Base-by-base conservation (phyloP, 2,329 filamentous ascomycete genomes). In the Fusarium chuoi region DNA sequence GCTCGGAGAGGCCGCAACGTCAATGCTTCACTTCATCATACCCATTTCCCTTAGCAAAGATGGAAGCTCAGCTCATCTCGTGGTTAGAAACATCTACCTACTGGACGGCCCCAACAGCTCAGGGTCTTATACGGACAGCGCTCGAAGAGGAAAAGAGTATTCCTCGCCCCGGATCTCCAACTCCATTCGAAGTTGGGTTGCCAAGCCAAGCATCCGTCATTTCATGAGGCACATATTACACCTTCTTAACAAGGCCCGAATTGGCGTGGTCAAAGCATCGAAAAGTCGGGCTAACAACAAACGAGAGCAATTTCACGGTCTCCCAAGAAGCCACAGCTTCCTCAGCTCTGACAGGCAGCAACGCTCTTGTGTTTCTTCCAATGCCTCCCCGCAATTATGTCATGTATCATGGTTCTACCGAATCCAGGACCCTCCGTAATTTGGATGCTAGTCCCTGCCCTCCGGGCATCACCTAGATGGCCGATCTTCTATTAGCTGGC, bases 341-440 rank as follows among this genome's bases (percentile, higher is more conserved):
- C 55, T 70, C 67, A 73, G 75, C 70, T 75, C 65, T 67, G 52
- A 65, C 69, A 65, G 49, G 28, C 45, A 61, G 44, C 61, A 68
- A 64, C 45, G 52, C 66, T 33, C 39, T 60, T 65, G 52, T 66
- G 67, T 74, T 67, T 68, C 65, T 71, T 68, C 62, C 55, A 56
- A 62, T 70, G 62, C 58, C 76, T 79, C 81, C 79, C 79, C 81
- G 81, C 80, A 84, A 84, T 85, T 85, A 85, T 85, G 83, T 84
- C 84, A 85, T 85, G 84, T 83, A 81, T 81, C 81, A 79, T 79
- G 75, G 76, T 78, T 77, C 79, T 76, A 75, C 71, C 75, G 75
- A 79, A 82, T 82, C 78, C 78, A 80, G 73, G 80, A 77, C 75
- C 79, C 76, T 81, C 79, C 79, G 76, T 79, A 79, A 80, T 81